These are phyloP conservation scores for Colletotrichum truncatum DNA, from an alignment of 2,329 filamentous ascomycete species.

Conservation along the genomic window DNA sequence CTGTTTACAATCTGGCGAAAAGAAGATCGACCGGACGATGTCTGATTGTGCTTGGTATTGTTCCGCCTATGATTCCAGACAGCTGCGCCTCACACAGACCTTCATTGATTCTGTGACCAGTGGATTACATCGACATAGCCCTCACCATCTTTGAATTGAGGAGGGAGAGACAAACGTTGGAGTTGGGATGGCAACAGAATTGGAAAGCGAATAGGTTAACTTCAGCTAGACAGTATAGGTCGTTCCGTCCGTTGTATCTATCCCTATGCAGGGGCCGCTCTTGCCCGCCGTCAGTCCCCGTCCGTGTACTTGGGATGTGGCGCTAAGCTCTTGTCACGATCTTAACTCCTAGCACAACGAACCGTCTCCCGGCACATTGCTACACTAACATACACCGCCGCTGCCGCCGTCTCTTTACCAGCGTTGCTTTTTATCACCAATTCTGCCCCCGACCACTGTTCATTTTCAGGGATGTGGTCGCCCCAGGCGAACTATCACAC, in stretches of 20 bases:
- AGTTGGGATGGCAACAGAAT: neutral
- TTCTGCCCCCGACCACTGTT: neutral
- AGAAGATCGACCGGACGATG: neutral
- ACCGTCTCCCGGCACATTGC: neutral
- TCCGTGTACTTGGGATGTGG: neutral
- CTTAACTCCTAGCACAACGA: neutral
- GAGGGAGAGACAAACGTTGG: neutral
- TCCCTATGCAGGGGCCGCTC: neutral
- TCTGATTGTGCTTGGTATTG: neutral
- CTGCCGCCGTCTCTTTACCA: neutral
- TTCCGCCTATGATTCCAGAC: neutral
- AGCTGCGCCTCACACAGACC: neutral
- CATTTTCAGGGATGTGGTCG: too few species aligned
- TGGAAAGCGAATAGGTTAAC: too few species aligned
- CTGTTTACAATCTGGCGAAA: neutral
- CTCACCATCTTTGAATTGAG: neutral
- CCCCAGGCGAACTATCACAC: too few species aligned
- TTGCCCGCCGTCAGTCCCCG: neutral
- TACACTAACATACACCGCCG: neutral
- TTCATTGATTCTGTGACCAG: neutral
- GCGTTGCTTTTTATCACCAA: neutral
- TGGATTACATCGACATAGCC: rapidly evolving
- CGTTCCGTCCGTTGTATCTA: neutral
- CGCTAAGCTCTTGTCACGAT: conserved; percentile 19
- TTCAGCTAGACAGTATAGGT: too few species aligned